Percentiles rank a stretch among this genome's conserved stretches.
Conservation (phyloP, 2,329 filamentous ascomycete genomes). For the Aspergillus vadensis region DNA sequence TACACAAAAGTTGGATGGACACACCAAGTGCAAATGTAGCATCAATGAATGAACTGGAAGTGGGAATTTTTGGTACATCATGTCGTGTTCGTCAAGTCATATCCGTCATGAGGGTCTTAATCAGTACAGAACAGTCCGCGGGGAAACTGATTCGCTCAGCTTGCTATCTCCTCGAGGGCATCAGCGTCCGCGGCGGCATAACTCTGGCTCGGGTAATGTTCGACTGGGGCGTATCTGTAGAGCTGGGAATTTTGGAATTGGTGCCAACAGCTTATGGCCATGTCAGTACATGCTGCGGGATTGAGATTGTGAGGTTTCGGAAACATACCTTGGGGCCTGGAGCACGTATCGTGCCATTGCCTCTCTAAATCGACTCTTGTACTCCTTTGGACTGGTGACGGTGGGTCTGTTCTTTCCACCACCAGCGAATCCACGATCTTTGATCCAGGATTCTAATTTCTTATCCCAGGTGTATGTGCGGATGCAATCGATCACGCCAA, state of each 20-base stretch:
- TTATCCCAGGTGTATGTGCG: conserved; percentile 99
- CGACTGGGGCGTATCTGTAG: conserved; percentile 33
- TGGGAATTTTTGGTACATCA: conserved; percentile 3
- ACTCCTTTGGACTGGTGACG: conserved; percentile 95
- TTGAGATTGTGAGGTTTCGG: not conserved
- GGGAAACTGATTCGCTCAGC: not conserved
- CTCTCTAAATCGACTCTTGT: conserved; percentile 92
- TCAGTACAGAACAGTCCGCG: not conserved
- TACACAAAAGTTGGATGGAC: not conserved
- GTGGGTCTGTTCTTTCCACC: conserved; percentile 83
- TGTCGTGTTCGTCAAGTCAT: conserved; percentile 16
- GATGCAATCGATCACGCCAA: conserved; percentile 98
- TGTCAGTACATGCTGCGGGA: conserved; percentile 2
- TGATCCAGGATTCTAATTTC: conserved; percentile 99
- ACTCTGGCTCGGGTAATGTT: conserved; percentile 23
- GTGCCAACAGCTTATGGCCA: conserved; percentile 46
- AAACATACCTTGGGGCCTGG: conserved; percentile 51
- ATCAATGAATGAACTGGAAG: not conserved
- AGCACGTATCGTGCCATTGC: conserved; percentile 85
- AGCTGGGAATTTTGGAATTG: conserved; percentile 42
- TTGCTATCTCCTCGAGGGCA: conserved; percentile 18
- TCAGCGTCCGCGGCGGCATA: conserved; percentile 26
- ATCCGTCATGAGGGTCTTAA: not conserved
- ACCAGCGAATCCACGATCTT: conserved; percentile 83
- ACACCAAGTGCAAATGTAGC: not conserved